A percentile compares a stretch with the other conserved stretches of the same genome.
phyloP scores from a whole-genome alignment of 345 rosid genomes.

The Melaleuca alternifolia region DNA sequence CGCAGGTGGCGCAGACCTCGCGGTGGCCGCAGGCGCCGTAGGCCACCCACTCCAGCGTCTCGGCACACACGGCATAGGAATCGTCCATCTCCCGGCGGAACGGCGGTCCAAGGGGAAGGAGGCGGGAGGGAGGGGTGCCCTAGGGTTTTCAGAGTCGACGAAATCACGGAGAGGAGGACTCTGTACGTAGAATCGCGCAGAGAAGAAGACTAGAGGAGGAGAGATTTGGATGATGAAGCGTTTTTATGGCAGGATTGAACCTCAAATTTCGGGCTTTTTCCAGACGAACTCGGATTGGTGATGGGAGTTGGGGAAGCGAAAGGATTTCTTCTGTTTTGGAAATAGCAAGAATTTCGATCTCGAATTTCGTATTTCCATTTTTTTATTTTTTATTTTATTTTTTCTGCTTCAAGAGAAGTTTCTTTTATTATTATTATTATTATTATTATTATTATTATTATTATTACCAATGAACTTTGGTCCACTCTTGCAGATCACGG shows the following conservation, averaged over 20 bases:
- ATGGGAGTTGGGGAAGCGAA: not conserved
- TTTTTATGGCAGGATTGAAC: not conserved
- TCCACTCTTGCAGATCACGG: too few species aligned
- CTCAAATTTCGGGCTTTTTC: not conserved
- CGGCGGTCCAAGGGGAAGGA: not conserved
- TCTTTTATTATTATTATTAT: too few species aligned
- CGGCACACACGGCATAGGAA: constrained; percentile 91
- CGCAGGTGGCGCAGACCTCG: constrained; percentile 90
- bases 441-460: too few species aligned
- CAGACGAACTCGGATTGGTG: not conserved
- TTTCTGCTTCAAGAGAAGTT: too few species aligned
- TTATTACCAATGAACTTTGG: too few species aligned
- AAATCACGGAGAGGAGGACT: not conserved
- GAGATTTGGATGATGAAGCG: not conserved
- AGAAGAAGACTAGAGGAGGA: not conserved
- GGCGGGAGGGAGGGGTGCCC: not conserved
- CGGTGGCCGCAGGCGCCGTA: constrained; percentile 87
- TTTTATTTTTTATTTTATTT: too few species aligned
- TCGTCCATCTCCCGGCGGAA: constrained; percentile 51
- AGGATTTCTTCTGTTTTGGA: not conserved
- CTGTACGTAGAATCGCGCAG: not conserved
- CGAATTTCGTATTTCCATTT: too few species aligned
- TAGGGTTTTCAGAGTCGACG: not conserved
- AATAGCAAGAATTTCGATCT: not conserved
- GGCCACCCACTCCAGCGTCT: constrained; percentile 80